Evolutionary conservation across 192 early-diverging fungal species (phyloP), one percentile per base, ranked within the genome.

Genomic region (Kappamyces sp.): DNA sequence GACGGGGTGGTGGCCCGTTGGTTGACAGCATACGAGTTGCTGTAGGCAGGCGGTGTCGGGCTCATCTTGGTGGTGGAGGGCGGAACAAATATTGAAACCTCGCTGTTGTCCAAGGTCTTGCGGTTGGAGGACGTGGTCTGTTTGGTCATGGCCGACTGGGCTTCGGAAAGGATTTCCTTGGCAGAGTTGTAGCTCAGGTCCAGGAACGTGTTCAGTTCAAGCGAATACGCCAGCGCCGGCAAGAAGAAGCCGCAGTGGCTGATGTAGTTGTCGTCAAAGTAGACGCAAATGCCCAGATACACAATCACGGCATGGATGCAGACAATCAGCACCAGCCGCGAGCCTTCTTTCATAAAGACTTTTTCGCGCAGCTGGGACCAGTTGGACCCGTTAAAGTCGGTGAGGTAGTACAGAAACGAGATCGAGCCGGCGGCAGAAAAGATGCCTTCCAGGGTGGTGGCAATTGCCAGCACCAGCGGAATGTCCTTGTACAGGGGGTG

Each of bases 201-300:
- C 54, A 55, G 3, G 31, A 55, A 55, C 37, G 54, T 55, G 30
- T 38, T 38, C 5, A 55, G 31, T 39, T 55, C 54, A 22, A 55
- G 31, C 4, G 54, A 22, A 39, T 55, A 55, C 7, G 40, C 50
- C n/a, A 52, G 40, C 1, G 50, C 36, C 4, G 50, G 50, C 50
- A 52, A 38, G 45, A 29, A 55, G 22, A 55, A 55, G 6, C 40
- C 54, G 12, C 30, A 29, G 45, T 55, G 54, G 3, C 36, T 55
- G n/a, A 55, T 38, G 36, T 55, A 55, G 1, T 34, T 55, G 36
- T 55, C 54, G 4, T 55, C 54, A 34, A 34, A 55, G 40, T 38
- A 33, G 8, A 55, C 31, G 40, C 54, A 45, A 45, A 45, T 45
- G 43, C 43, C 43, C 12, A 45, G 45, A 30, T 43, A 43, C 45